Percentiles rank a stretch among this genome's conserved stretches.
Conservation (phyloP, 2,329 filamentous ascomycete genomes). For the Thielaviopsis musarum region DNA sequence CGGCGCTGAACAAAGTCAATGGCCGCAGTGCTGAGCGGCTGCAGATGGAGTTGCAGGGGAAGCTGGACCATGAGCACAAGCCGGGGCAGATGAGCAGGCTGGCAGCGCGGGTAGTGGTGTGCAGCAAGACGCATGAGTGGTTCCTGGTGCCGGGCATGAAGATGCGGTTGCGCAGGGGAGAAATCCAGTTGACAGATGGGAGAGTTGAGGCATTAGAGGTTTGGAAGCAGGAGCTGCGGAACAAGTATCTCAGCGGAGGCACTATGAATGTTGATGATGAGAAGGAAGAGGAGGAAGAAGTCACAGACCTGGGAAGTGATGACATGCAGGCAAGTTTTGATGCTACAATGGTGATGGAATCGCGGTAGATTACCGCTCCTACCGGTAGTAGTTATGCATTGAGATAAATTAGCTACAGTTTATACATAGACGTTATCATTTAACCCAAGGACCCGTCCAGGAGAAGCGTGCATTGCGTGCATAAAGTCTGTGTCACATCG, state of each 20-base stretch:
- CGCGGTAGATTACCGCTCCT: background rate
- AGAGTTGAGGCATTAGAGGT: constrained; percentile 19
- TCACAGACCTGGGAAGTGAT: background rate
- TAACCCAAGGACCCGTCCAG: no score
- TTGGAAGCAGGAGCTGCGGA: constrained; percentile 21
- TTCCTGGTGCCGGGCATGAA: constrained; percentile 22
- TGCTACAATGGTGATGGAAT: background rate
- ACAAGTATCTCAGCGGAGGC: constrained; percentile 2
- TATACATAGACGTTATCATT: background rate
- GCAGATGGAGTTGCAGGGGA: constrained; percentile 14
- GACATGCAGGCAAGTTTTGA: background rate
- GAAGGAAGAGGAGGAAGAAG: background rate
- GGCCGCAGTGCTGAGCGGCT: constrained; percentile 17
- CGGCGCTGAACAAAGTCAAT: constrained; percentile 14
- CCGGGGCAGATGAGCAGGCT: constrained; percentile 17
- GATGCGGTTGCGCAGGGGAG: constrained; percentile 21
- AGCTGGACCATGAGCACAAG: constrained; percentile 14
- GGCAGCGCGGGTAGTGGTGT: constrained; percentile 18
- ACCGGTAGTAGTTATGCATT: background rate
- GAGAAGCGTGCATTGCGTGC: background rate
- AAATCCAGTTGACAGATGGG: constrained; percentile 22
- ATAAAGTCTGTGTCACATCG: background rate
- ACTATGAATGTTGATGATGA: background rate
- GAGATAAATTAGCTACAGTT: background rate
- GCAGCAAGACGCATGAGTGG: constrained; percentile 24